Evolutionary conservation across 2,329 filamentous ascomycete species (phyloP), one percentile per base, ranked within the genome.

Genomic region (Aspergillus sp.): DNA sequence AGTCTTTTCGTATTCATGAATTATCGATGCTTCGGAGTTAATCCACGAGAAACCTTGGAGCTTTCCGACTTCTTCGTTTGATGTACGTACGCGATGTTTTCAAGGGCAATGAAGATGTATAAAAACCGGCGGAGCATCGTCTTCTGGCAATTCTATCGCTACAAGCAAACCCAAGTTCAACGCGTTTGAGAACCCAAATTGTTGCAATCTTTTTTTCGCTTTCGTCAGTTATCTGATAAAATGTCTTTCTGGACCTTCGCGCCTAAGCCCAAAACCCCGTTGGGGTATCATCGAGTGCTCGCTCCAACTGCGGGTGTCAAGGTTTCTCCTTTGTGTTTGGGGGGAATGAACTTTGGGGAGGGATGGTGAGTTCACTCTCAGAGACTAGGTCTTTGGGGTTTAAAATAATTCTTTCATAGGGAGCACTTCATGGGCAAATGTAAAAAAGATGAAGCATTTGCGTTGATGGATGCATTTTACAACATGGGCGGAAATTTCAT

Each of bases 301-400:
- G 76, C 81, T 3, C 79, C 81, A 6, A 76, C 75, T 1, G 82
- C 81, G 0, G 79, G 77, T 17, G 74, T 84, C 13, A 77, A 79
- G 47, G 82, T 84, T 15, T 81, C 77, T 22, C 82, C 82, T 34
- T 68, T 84, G 66, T 83, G 81, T 54, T 72, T 84, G 1, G 82
- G 81, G 20, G 75, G 77, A 0, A 83, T 83, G 81, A 83, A 80
- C 66, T 82, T 84, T 62, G 82, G 81, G 15, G 74, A 80, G 37
- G 75, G 77, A 5, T 83, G 80, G 81, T 70, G 54, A 20, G 20
- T 20, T 20, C 20, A 20, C 4, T 20, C 20, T 20, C 20, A 20
- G 20, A 20, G 20, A 20, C 20, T 20, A 4, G 20, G 20, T 20
- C 20, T 20, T 20, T 20, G 20, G 42, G 8, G 3, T n/a, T n/a